Conservation (phyloP, 2,329 filamentous ascomycete genomes). For the Grosmannia serpens region DNA sequence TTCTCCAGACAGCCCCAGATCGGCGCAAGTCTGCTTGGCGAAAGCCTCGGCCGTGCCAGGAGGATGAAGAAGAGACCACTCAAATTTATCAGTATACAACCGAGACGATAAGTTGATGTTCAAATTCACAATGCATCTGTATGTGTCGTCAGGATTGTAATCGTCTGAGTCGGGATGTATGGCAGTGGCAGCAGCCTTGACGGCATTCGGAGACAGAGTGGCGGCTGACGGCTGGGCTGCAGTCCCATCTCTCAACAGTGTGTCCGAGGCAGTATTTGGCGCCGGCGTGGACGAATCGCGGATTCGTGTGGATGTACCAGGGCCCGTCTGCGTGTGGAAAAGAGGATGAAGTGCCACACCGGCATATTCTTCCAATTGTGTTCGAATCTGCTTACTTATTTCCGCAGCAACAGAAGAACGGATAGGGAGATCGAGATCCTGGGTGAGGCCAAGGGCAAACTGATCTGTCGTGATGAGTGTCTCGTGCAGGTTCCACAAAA, state of each 20-base stretch:
- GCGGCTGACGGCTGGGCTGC: background rate
- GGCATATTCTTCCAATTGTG: slow-evolving; percentile 91
- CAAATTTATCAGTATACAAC: slow-evolving; percentile 93
- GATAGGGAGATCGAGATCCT: slow-evolving; percentile 84
- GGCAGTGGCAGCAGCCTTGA: slow-evolving; percentile 60
- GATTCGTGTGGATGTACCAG: background rate
- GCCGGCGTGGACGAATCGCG: background rate
- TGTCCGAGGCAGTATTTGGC: slow-evolving; percentile 19
- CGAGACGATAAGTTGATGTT: slow-evolving; percentile 87
- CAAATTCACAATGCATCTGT: slow-evolving; percentile 82
- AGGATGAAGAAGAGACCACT: slow-evolving; percentile 90
- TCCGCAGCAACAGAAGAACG: slow-evolving; percentile 57
- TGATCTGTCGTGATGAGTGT: slow-evolving; percentile 88
- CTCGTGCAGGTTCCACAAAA: slow-evolving; percentile 96
- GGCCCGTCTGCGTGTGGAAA: slow-evolving; percentile 52
- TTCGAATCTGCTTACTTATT: slow-evolving; percentile 88
- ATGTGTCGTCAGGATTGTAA: slow-evolving; percentile 84
- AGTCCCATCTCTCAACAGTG: slow-evolving; percentile 16
- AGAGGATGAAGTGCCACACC: slow-evolving; percentile 87
- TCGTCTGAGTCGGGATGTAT: slow-evolving; percentile 57
- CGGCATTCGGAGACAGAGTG: slow-evolving; percentile 12
- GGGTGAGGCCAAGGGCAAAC: slow-evolving; percentile 81
- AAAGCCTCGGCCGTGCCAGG: slow-evolving; percentile 87
- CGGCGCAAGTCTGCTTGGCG: slow-evolving; percentile 83
- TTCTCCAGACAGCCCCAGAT: slow-evolving; percentile 79